Conservation (phyloP, 2,329 filamentous ascomycete species). For the Emmonsiellopsis sp. region DNA sequence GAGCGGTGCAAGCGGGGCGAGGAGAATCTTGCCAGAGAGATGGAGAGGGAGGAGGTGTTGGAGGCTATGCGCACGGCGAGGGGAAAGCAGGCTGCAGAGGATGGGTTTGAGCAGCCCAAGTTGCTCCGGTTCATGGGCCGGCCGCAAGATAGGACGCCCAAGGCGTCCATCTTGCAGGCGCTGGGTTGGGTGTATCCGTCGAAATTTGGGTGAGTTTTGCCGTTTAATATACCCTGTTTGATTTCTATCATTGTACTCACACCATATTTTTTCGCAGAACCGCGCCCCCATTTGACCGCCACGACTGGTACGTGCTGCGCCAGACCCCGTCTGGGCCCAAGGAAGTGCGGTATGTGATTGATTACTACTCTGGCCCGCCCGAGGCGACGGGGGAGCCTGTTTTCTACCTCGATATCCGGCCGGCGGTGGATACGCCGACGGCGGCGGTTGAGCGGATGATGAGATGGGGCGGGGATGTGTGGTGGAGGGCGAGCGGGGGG, state of each 20-base stretch:
- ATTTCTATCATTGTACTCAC: not conserved
- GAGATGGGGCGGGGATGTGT: conserved; percentile 85
- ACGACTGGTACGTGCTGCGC: conserved; percentile 91
- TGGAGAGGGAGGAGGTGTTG: conserved; percentile 41
- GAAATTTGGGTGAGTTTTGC: conserved; percentile 58
- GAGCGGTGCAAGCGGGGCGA: conserved; percentile 66
- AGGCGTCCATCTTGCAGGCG: conserved; percentile 74
- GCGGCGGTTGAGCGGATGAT: conserved; percentile 74
- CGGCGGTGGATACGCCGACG: conserved; percentile 72
- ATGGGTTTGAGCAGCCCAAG: conserved; percentile 50
- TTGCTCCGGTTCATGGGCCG: conserved; percentile 82
- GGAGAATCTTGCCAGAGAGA: conserved; percentile 50
- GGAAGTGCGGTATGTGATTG: conserved; percentile 89
- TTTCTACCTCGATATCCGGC: conserved; percentile 90
- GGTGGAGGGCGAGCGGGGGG: conserved; percentile 80
- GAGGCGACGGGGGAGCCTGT: conserved; percentile 84
- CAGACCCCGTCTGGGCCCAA: conserved; percentile 57
- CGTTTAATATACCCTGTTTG: not conserved
- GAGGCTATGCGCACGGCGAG: conserved; percentile 13
- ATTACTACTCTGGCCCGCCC: conserved; percentile 81
- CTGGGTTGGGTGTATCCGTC: conserved; percentile 70
- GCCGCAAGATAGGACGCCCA: conserved; percentile 82
- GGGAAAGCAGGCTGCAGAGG: conserved; percentile 2
- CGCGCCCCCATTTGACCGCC: conserved; percentile 85
- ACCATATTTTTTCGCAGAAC: conserved; percentile 46